These are phyloP conservation scores for Tricholoma sp. DNA, from an alignment of 768 basidiomycete species.

Conservation along the genomic window DNA sequence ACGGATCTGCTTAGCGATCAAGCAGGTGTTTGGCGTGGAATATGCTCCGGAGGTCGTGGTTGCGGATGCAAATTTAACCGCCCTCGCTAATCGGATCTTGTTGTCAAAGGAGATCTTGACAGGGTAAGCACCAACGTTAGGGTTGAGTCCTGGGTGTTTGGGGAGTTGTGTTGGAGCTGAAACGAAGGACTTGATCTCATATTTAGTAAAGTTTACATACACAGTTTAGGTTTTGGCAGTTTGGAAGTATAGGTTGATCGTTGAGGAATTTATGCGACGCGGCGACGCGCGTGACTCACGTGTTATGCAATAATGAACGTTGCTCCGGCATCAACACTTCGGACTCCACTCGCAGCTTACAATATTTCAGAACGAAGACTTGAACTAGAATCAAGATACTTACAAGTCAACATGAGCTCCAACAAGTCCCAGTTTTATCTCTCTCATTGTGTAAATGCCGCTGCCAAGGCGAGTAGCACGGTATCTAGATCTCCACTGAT, in stretches of 20 bases:
- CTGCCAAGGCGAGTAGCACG: conserved; percentile 30
- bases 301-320: background rate
- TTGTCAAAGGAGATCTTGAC: conserved; percentile 61
- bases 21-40: conserved; percentile 84
- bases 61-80: conserved; percentile 89
- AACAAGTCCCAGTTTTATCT: conserved; percentile 48
- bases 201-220: too few relatives aligned
- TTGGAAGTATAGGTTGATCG: background rate
- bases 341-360: background rate
- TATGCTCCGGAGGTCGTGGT: conserved; percentile 87
- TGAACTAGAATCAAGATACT: background rate
- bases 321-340: background rate
- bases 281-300: background rate
- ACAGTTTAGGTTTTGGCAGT: background rate
- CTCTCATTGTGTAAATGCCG: conserved; percentile 44
- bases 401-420: conserved; percentile 21
- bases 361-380: background rate
- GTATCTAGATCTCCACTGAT: background rate
- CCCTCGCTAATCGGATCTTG: conserved; percentile 79
- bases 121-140: background rate
- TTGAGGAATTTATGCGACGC: background rate
- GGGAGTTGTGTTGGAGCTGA: background rate
- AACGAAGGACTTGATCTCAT: too few relatives aligned
- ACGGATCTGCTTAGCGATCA: conserved; percentile 74
- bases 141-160: background rate